These are phyloP conservation scores for Xenosphaeropsis pyriputrescens DNA, from an alignment of 2,329 filamentous ascomycete genomes.

Conservation along the genomic window DNA sequence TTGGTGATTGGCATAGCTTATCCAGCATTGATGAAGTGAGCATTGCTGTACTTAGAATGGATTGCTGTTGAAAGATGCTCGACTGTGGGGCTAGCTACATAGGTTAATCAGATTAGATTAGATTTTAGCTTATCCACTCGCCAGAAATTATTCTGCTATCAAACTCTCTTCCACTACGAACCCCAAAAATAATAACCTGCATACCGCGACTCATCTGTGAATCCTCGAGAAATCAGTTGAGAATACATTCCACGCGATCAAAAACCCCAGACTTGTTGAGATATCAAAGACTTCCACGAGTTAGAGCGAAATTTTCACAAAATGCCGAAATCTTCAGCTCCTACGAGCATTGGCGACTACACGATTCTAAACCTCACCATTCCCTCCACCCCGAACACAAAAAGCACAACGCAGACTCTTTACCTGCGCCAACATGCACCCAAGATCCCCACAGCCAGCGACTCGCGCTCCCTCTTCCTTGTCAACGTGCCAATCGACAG, in stretches of 20 bases:
- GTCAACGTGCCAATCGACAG: conserved; percentile 80
- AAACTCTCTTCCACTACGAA: conserved; percentile 1
- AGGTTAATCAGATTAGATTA: conserved; percentile 12
- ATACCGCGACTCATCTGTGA: too few relatives aligned
- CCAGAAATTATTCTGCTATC: too few relatives aligned
- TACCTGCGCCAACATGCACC: conserved; percentile 78
- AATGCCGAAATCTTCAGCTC: conserved; percentile 2
- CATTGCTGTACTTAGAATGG: not conserved
- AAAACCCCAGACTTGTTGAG: too few relatives aligned
- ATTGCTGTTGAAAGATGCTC: too few relatives aligned
- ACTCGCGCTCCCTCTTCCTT: conserved; percentile 73
- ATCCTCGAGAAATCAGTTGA: too few relatives aligned
- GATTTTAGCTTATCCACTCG: conserved; percentile 6
- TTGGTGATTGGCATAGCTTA: not conserved
- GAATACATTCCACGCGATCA: too few relatives aligned
- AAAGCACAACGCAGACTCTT: conserved; percentile 52
- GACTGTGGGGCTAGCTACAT: not conserved
- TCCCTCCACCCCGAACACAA: too few relatives aligned
- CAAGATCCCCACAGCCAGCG: conserved; percentile 57
- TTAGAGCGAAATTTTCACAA: too few relatives aligned
- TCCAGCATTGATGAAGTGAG: not conserved
- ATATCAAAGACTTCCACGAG: too few relatives aligned
- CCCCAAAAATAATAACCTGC: not conserved
- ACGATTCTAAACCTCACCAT: conserved; percentile 15
- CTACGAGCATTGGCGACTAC: conserved; percentile 12